Percentiles rank a stretch among this genome's conserved stretches.
These are phyloP conservation scores for Trichosporon ovoides DNA, from an alignment of 1,284 basidiomycete genomes.

Conservation along the genomic window DNA sequence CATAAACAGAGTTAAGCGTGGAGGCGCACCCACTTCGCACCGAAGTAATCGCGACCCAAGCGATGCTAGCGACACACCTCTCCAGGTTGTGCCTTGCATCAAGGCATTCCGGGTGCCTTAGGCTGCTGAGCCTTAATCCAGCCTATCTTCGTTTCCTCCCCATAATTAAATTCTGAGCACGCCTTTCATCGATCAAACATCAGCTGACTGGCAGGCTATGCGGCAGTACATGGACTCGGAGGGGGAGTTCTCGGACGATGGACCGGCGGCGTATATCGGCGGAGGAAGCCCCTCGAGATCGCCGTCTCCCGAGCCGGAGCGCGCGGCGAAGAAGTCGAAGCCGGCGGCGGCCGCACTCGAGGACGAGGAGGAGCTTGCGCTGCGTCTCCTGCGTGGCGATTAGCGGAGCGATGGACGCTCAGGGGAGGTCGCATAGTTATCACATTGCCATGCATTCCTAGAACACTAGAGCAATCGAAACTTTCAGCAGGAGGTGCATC, in stretches of 20 bases:
- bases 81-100: too few species aligned
- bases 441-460: not conserved
- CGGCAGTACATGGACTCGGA: conserved; percentile 15
- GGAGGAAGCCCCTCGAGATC: conserved; percentile 6
- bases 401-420: not conserved
- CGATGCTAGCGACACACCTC: too few species aligned
- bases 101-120: too few species aligned
- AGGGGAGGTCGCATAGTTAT: not conserved
- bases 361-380: conserved; percentile 47
- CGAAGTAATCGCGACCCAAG: too few species aligned
- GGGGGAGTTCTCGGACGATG: conserved; percentile 6
- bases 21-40: too few species aligned
- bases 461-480: too few species aligned
- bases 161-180: not conserved
- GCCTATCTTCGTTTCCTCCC: too few species aligned
- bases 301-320: conserved; percentile 14
- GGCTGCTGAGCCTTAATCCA: too few species aligned
- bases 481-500: too few species aligned
- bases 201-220: conserved; percentile 9
- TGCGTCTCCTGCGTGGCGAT: conserved; percentile 38
- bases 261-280: not conserved
- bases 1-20: too few species aligned
- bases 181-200: too few species aligned
- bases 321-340: conserved; percentile 14
- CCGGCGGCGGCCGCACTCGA: conserved; percentile 16